Evolutionary conservation across 495 filamentous ascomycete genomes (phyloP).

Genomic region (Penicillium alfredii): DNA sequence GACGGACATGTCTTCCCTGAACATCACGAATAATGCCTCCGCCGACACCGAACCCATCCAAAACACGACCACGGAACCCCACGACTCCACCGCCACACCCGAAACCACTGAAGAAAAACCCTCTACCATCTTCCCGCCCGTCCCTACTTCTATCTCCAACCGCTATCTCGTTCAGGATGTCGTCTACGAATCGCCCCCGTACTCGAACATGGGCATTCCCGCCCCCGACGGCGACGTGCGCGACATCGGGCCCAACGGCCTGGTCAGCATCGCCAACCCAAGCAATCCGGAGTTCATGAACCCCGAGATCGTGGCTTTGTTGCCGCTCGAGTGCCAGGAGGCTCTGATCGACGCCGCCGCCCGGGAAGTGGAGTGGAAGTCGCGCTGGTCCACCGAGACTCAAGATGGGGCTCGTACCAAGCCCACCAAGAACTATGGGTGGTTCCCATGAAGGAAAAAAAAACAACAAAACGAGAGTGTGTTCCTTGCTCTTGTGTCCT

Average conservation of each 20-base stretch:
- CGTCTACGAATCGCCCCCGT: slow-evolving; percentile 54
- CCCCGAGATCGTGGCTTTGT: slow-evolving; percentile 59
- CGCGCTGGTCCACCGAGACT: slow-evolving; percentile 59
- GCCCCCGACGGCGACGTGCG: slow-evolving; percentile 56
- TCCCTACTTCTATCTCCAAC: slow-evolving; percentile 59
- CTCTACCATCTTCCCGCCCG: slow-evolving; percentile 50
- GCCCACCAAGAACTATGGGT: slow-evolving; percentile 48
- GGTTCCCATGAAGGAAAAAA: slow-evolving; percentile 43
- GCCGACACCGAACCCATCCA: not conserved
- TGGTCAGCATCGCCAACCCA: slow-evolving; percentile 45
- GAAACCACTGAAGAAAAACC: slow-evolving; percentile 2
- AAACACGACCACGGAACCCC: too few relatives aligned
- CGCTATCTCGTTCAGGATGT: slow-evolving; percentile 75
- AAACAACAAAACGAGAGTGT: too few relatives aligned
- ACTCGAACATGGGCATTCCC: slow-evolving; percentile 53
- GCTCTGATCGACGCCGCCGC: slow-evolving; percentile 60
- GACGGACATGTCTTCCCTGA: slow-evolving; percentile 34
- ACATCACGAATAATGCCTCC: slow-evolving; percentile 23
- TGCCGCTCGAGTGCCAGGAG: slow-evolving; percentile 65
- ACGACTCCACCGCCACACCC: slow-evolving; percentile 1
- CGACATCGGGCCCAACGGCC: slow-evolving; percentile 59
- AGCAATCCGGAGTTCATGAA: slow-evolving; percentile 46
- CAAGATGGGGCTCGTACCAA: slow-evolving; percentile 41
- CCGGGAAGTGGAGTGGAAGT: slow-evolving; percentile 65
- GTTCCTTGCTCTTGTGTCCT: too few relatives aligned